Percentiles rank a stretch among this genome's conserved stretches.
Conservation (phyloP, 1,284 basidiomycete genomes). For the Athelia psychrophila region DNA sequence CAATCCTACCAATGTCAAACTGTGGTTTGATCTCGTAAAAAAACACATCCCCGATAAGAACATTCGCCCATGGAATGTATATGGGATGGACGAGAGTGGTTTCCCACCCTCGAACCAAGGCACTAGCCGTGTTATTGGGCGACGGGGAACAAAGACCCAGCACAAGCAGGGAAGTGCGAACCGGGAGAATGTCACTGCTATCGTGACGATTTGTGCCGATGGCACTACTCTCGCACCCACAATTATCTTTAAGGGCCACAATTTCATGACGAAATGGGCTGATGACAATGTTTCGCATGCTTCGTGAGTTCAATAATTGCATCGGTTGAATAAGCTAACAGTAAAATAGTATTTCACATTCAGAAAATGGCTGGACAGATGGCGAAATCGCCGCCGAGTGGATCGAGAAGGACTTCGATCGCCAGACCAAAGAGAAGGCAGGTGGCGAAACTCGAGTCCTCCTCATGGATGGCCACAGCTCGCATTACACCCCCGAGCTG, state of each 20-base stretch:
- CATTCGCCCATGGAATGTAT: constrained; percentile 24
- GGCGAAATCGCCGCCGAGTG: constrained; percentile 23
- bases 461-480: constrained; percentile 37
- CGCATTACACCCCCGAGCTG: constrained; percentile 31
- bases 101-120: constrained; percentile 20
- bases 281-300: constrained; percentile 22
- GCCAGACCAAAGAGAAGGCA: constrained; percentile 29
- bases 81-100: constrained; percentile 34
- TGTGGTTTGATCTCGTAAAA: constrained; percentile 23
- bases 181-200: constrained; percentile 30
- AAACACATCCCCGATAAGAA: constrained; percentile 13
- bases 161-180: constrained; percentile 23
- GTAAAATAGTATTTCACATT: constrained; percentile 15
- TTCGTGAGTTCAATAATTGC: constrained; percentile 15
- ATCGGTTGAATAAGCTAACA: neutral
- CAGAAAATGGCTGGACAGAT: constrained; percentile 24
- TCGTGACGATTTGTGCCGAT: constrained; percentile 33
- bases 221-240: constrained; percentile 23
- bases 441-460: constrained; percentile 22
- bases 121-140: constrained; percentile 20
- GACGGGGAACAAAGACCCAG: constrained; percentile 25
- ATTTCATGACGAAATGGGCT: constrained; percentile 24
- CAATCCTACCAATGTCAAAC: constrained; percentile 19
- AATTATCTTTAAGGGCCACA: constrained; percentile 34
- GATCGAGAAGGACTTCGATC: constrained; percentile 32